Base-by-base conservation (phyloP, 2,329 filamentous ascomycete genomes). In the Neonectria neomacrospora region DNA sequence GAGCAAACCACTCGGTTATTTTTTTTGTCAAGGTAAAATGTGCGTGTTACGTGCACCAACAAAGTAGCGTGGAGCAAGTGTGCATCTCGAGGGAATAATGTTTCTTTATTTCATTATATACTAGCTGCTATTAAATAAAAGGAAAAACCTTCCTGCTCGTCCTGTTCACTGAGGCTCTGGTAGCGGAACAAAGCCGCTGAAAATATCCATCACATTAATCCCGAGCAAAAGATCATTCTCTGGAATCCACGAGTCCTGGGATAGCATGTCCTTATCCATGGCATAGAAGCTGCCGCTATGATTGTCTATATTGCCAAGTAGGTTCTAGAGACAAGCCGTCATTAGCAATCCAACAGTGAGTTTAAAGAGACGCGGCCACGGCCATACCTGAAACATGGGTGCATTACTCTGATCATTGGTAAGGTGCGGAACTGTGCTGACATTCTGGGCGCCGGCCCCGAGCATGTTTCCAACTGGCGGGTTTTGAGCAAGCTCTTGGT, bases 151-250 rank as follows among this genome's bases (percentile, higher is more conserved):
- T 26, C n/a, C n/a, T n/a, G 26, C 5, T 9, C 26, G 6, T 48
- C 16, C 12, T 12, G 10, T 12, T 39, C 42, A 62, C 20, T 58
- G 48, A 58, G 34, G 44, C 18, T 62, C 59, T 5, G 59, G 48
- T 9, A 58, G 26, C 11, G 59, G 59, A 6, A 58, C 22, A 14
- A 61, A 63, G 22, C 53, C 68, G 20, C 62, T 67, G 1, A 71
- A 71, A 20, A 71, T 68, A 14, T 71, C 67, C 69, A 71, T 71
- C 12, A 71, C 66, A 48, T 71, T 63, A 28, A 71, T 67, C 0
- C 69, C 69, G 14, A 67, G 61, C 6, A 71, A 37, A 1, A 64
- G 58, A 8, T 71, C 67, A 10, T 58, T 67, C 5, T 64, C 67
- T 0, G 44, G 26, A 12, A 66, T 65, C 69, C 69, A 71, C 0